Evolutionary conservation across 805 yeast species (phyloP).

Genomic region (Danielozyma ontarioensis): DNA sequence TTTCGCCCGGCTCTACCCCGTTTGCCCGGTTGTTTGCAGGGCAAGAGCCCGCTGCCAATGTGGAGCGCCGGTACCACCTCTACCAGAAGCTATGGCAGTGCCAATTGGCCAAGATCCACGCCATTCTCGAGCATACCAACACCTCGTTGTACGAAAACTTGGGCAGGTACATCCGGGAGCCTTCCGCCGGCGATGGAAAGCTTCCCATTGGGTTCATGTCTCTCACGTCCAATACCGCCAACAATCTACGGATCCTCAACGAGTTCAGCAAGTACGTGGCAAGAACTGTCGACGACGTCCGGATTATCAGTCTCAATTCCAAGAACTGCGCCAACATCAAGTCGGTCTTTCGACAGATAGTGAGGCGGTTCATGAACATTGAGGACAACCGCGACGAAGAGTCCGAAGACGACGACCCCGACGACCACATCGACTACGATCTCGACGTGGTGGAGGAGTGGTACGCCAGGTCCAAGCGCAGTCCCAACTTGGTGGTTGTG

Average conservation of each 20-base stretch:
- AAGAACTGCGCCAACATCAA: constrained; percentile 30
- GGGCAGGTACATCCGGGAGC: constrained; percentile 13
- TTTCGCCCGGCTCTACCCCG: constrained; percentile 9
- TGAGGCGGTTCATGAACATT: constrained; percentile 23
- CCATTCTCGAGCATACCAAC: constrained; percentile 28
- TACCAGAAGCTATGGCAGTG: constrained; percentile 23
- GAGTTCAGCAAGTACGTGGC: constrained; percentile 22
- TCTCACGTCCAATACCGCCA: constrained; percentile 36
- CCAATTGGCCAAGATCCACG: constrained; percentile 22
- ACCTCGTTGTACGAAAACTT: constrained; percentile 23
- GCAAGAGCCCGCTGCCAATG: constrained; percentile 17
- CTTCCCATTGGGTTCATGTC: constrained; percentile 30
- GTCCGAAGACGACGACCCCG: constrained; percentile 7
- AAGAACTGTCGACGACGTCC: constrained; percentile 8
- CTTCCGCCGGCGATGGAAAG: constrained; percentile 5
- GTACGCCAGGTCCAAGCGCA: constrained; percentile 13
- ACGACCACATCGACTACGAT: constrained; percentile 26
- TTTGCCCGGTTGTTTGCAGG: constrained; percentile 19
- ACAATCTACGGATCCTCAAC: constrained; percentile 32
- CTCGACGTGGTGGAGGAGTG: constrained; percentile 31
- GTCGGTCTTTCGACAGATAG: constrained; percentile 26
- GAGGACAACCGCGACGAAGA: constrained; percentile 5
- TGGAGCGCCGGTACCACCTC: constrained; percentile 15
- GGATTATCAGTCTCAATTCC: constrained; percentile 23
- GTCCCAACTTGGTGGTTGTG: constrained; percentile 16